Evolutionary conservation across 768 basidiomycete species (phyloP), one percentile per base, ranked within the genome.

Genomic region (Saitozyma sp.): DNA sequence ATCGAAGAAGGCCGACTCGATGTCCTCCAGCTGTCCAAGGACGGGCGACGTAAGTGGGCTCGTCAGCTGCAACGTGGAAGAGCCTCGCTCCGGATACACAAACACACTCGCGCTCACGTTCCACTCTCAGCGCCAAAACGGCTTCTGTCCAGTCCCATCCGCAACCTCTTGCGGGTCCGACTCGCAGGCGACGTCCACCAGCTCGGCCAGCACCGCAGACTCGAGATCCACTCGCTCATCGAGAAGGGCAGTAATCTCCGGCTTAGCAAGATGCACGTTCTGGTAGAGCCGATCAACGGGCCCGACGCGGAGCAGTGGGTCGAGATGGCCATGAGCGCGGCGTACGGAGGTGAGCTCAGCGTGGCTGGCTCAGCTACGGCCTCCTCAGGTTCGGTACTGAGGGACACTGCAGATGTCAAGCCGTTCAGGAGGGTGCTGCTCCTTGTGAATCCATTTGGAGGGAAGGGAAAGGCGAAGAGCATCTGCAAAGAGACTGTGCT

Each of bases 401-500:
- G 38, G n/a, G 48, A 7, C 58, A 9, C 38, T 17, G 2, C 40
- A 78, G 73, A 59, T 11, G 61, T 64, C 13, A 62, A 73, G 45
- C 74, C 68, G n/a, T 60, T 55, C 20, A 59, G 75, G 46, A 56
- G 64, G 54, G 65, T 79, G 4, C 54, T 77, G 29, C 45, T 80
- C 0, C 55, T 80, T 3, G 72, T 79, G 58, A 80, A 80, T 58
- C 79, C 79, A 20, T 67, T 79, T 7, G 78, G 79, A 53, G 79
- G 79, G 0, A 80, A 79, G 50, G 78, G 78, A 2, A 79, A 79
- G 54, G 71, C 73, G 4, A 67, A 59, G 45, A 59, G 54, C 8
- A 65, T 75, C 1, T 71, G 76, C 16, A 69, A 70, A 29, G 61
- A 70, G n/a, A 62, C 64, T 0, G 76, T 77, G 7, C 37, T 77